Base-by-base conservation (phyloP, 768 basidiomycete species). In the Termitomyces sp. region DNA sequence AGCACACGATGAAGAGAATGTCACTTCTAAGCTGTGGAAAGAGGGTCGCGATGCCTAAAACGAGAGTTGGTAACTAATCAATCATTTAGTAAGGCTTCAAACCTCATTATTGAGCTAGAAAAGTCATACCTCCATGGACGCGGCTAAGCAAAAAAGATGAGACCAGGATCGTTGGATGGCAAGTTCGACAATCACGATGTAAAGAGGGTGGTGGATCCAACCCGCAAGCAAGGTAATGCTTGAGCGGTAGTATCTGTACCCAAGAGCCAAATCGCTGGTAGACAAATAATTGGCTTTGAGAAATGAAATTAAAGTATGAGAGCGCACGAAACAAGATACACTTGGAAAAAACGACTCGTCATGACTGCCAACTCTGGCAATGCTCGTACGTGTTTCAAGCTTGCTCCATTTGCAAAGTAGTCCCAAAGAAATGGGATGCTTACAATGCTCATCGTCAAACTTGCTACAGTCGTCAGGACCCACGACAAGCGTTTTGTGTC, bases 31-130 rank as follows among this genome's bases (percentile, higher is more conserved):
- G 47, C 12, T 59, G 58, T 16, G 82, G 78, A 61, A 69, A 64
- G 34, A 85, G 71, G 45, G 75, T 77, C 24, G 74, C 72, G 18
- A 81, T 37, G 22, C 78, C 80, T 16, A 85, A 74, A 37, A 83
- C 62, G 61, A 83, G 78, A 0, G 84, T 85, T 4, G 84, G 84
- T 24, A 83, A 66, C 79, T 81, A 53, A 2, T 44, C 36, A n/a
- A 62, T 60, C 79, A 1, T 69, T 65, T 10, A 36, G 80, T 43
- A 43, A 43, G 7, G n/a, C 22, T 43, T 43, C 18, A 43, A 27
- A 27, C 2, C n/a, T n/a, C 34, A 36, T 36, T 32, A 2, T 4
- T 8, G 14, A 14, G 26, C 26, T 10, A 33, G 27, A 36, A 26
- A 39, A 36, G 27, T 12, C 68, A 24, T 59, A 75, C 76, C 73